Base-by-base conservation (phyloP, 805 yeast species). In the Yarrowia hollandica region DNA sequence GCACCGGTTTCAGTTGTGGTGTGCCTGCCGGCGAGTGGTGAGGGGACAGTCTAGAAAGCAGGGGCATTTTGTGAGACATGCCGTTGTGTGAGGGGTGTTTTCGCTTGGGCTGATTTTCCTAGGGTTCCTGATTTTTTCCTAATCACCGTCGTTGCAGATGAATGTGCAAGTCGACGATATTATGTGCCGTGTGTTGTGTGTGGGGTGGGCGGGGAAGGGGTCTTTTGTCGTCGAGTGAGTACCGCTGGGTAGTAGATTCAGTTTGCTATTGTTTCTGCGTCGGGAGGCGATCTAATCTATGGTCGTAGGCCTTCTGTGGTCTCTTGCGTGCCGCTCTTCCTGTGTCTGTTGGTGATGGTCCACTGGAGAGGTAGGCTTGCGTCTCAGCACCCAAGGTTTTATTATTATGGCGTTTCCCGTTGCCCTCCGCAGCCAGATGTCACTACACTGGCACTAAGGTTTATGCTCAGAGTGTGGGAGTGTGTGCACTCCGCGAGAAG, bases 1-100 rank as follows among this genome's bases (percentile, higher is more conserved):
- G 42, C 14, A 28, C 42, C 11, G 57, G 57, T 15, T 35, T 50
- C 5, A 50, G 57, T 12, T 22, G 57, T 33, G 57, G 57, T 1
- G 57, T 50, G 9, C 57, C 42, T 25, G 57, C 57, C 11, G 57
- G 57, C 23, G 57, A 34, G 23, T 34, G 42, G 33, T 34, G 31
- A 10, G 57, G 57, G 4, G 57, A 50, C 19, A 50, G 57, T 15
- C 57, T 22, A 5, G 57, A 50, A 9, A 50, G 57, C 34, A 50
- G 42, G 30, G 57, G 41, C 57, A 50, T 34, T 50, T 42, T 28
- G 34, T 42, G 34, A 3, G 50, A 42, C 50, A 26, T 42, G 46
- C 46, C 46, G 46, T 22, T 16, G 31, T 10, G 15, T n/a, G n/a
- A n/a, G n/a, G n/a, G n/a, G 14, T 37, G 41, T 37, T 37, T 37